Conservation (phyloP, 1,284 basidiomycete genomes). For the Leucoagaricus sp. region DNA sequence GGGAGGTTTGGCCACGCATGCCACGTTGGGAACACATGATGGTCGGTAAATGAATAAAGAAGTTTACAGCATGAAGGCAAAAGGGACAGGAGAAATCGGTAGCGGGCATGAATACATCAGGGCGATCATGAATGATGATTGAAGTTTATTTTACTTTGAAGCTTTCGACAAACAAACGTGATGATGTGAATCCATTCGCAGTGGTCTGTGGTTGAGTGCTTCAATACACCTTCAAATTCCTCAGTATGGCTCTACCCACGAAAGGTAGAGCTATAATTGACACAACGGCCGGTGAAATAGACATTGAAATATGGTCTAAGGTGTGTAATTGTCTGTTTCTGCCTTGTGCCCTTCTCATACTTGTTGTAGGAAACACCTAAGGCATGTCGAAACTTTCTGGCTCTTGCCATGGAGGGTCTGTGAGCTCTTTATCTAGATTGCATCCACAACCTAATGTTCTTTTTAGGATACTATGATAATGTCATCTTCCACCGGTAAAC, state of each 20-base stretch:
- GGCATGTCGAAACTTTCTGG: conserved; percentile 91
- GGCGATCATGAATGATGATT: too few species aligned
- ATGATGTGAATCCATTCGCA: too few species aligned
- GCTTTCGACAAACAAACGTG: neutral
- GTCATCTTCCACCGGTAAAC: conserved; percentile 87
- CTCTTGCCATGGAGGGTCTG: conserved; percentile 88
- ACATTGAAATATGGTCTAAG: conserved; percentile 95
- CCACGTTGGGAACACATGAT: too few species aligned
- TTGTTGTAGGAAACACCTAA: conserved; percentile 81
- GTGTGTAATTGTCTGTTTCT: conserved; percentile 35
- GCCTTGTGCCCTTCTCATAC: conserved; percentile 3
- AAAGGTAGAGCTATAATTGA: conserved; percentile 86
- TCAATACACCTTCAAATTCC: neutral
- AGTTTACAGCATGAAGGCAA: too few species aligned
- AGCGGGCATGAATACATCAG: too few species aligned
- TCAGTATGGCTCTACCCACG: conserved; percentile 70
- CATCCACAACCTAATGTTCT: conserved; percentile 7
- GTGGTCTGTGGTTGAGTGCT: too few species aligned
- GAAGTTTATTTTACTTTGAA: neutral
- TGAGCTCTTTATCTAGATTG: conserved; percentile 22
- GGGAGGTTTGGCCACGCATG: too few species aligned
- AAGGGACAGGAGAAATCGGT: too few species aligned
- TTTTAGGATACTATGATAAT: conserved; percentile 90
- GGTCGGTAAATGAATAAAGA: too few species aligned
- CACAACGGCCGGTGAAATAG: conserved; percentile 90